These are phyloP conservation scores for Turnera subulata DNA, from an alignment of 345 rosid genomes.

Conservation along the genomic window DNA sequence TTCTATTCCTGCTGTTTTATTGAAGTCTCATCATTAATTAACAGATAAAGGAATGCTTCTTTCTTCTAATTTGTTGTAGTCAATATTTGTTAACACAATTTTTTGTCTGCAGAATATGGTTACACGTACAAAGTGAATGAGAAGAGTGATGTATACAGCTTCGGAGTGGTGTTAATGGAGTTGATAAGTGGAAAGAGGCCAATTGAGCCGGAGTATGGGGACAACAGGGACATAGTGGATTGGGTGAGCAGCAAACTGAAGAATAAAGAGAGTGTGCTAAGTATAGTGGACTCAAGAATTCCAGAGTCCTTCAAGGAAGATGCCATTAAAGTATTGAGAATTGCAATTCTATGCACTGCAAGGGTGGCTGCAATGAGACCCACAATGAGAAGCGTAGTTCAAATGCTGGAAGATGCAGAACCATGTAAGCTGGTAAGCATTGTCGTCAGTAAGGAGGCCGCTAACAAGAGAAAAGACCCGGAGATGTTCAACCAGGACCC, in stretches of 20 bases:
- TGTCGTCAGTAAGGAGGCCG: slow-evolving; percentile 23
- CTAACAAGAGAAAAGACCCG: not conserved
- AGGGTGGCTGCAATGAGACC: slow-evolving; percentile 58
- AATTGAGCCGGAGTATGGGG: slow-evolving; percentile 73
- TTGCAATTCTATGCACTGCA: slow-evolving; percentile 69
- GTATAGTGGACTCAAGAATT: slow-evolving; percentile 64
- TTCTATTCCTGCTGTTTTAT: too few species aligned
- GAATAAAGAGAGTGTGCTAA: slow-evolving; percentile 44
- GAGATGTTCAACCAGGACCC: not conserved
- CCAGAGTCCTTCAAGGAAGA: slow-evolving; percentile 52
- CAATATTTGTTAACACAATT: not conserved
- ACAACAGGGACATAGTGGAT: slow-evolving; percentile 67
- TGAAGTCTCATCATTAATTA: not conserved
- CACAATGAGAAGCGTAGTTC: slow-evolving; percentile 80
- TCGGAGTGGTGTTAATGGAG: slow-evolving; percentile 92
- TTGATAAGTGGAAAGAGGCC: slow-evolving; percentile 79
- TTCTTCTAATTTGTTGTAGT: not conserved
- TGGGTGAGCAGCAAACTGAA: slow-evolving; percentile 67
- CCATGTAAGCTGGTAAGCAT: slow-evolving; percentile 58
- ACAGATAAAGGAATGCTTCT: not conserved
- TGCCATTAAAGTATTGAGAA: slow-evolving; percentile 56
- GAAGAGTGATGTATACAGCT: slow-evolving; percentile 92
- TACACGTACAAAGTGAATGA: slow-evolving; percentile 76
- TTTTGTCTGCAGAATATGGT: slow-evolving; percentile 67
- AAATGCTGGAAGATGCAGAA: slow-evolving; percentile 75